phyloP scores from a whole-genome alignment of 495 filamentous ascomycete genomes.

The Lophiostoma macrostomum region DNA sequence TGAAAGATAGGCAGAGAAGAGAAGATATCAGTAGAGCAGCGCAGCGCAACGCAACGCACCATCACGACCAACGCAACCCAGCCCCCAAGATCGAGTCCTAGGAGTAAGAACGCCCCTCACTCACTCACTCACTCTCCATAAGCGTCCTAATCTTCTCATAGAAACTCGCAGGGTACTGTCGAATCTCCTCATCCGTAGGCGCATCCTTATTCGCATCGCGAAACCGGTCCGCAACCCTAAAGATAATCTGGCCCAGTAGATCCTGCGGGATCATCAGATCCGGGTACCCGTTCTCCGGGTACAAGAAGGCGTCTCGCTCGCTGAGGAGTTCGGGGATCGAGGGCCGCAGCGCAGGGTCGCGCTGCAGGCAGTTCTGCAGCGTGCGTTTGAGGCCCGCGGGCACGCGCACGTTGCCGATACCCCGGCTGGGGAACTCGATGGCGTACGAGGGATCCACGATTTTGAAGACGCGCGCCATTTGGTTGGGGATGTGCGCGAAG shows the following conservation, averaged over 20 bases:
- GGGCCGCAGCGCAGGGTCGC: conserved; percentile 73
- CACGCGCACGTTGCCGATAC: conserved; percentile 69
- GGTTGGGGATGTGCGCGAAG: conserved; percentile 86
- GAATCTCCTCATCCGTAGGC: conserved; percentile 69
- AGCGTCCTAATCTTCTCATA: conserved; percentile 62
- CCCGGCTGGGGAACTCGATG: conserved; percentile 76
- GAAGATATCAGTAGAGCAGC: no score
- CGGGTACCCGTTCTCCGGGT: conserved; percentile 64
- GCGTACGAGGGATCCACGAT: conserved; percentile 84
- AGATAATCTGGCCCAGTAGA: conserved; percentile 69
- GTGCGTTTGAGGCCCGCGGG: conserved; percentile 69
- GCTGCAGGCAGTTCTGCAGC: conserved; percentile 72
- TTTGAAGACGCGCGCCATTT: conserved; percentile 69
- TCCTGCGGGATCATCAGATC: conserved; percentile 75
- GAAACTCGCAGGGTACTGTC: conserved; percentile 65
- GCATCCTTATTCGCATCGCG: conserved; percentile 54
- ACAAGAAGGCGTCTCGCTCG: conserved; percentile 72
- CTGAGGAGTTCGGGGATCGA: conserved; percentile 73
- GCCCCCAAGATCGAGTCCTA: no score
- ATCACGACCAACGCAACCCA: neutral
- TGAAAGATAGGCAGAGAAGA: no score
- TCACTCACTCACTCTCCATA: conserved; percentile 44
- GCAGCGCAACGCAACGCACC: neutral
- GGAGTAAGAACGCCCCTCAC: no score
- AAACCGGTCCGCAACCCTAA: conserved; percentile 73